Evolutionary conservation across 1,284 basidiomycete genomes (phyloP).

Genomic region (Ceratobasidium sp.): DNA sequence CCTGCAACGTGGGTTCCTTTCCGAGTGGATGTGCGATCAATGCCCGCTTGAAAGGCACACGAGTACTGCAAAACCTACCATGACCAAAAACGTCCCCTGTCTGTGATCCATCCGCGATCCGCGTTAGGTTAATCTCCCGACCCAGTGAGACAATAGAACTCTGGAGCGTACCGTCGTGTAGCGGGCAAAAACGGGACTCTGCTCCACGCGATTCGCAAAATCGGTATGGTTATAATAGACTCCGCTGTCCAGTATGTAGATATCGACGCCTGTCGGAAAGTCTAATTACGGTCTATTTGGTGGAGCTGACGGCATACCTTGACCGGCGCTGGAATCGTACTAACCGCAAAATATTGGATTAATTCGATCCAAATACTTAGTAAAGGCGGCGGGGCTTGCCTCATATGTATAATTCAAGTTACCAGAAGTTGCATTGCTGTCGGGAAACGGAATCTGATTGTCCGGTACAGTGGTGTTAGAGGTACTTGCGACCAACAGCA

Average conservation of each 20-base stretch:
- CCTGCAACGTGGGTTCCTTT: constrained; percentile 8
- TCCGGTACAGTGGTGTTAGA: too few species aligned
- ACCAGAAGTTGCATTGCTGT: neutral
- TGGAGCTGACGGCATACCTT: constrained; percentile 1
- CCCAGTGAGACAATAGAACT: too few species aligned
- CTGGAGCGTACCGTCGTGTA: constrained; percentile 26
- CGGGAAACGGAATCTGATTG: constrained; percentile 9
- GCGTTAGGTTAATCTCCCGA: neutral
- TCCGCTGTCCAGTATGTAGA: constrained; percentile 31
- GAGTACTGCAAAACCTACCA: neutral
- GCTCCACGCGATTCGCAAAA: constrained; percentile 18
- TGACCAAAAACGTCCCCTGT: constrained; percentile 30
- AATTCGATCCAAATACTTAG: neutral
- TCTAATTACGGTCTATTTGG: neutral
- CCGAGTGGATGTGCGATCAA: neutral
- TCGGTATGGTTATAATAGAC: constrained; percentile 31
- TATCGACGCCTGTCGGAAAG: constrained; percentile 21
- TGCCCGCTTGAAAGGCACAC: neutral
- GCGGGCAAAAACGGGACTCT: constrained; percentile 24
- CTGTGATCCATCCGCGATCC: neutral
- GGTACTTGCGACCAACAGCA: too few species aligned
- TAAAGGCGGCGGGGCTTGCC: neutral
- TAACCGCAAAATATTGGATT: neutral
- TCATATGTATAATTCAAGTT: constrained; percentile 14
- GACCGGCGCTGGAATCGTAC: constrained; percentile 27